Conservation (phyloP, 2,329 filamentous ascomycete genomes). For the Cercospora janseana region DNA sequence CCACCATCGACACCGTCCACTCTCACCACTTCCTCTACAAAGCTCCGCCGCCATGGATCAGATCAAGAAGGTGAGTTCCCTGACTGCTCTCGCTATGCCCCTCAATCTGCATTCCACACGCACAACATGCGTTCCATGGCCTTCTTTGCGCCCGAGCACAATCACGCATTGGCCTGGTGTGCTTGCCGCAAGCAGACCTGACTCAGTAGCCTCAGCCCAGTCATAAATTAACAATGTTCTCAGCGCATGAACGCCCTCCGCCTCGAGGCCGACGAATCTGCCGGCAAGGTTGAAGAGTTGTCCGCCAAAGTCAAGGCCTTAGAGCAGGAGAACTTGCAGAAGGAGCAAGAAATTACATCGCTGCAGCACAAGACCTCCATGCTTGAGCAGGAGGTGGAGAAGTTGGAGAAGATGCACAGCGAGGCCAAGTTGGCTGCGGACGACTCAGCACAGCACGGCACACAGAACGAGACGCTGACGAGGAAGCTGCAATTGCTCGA, state of each 20-base stretch:
- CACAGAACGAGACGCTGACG: conserved; percentile 87
- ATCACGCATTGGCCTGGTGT: not conserved
- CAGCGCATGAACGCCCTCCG: conserved; percentile 96
- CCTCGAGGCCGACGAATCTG: conserved; percentile 84
- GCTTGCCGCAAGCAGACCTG: conserved; percentile 6
- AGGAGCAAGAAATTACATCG: conserved; percentile 98
- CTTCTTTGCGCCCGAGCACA: conserved; percentile 8
- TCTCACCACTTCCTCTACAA: no score
- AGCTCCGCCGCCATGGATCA: conserved; percentile 43
- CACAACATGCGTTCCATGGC: conserved; percentile 8
- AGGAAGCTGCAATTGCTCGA: conserved; percentile 93
- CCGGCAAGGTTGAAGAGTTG: conserved; percentile 80
- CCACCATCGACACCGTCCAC: not conserved
- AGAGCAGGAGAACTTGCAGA: conserved; percentile 91
- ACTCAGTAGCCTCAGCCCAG: no score
- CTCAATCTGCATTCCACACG: conserved; percentile 27
- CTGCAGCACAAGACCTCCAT: conserved; percentile 92
- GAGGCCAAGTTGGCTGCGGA: conserved; percentile 84
- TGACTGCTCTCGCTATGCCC: conserved; percentile 26
- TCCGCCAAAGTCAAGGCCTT: conserved; percentile 81
- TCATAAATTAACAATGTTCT: conserved; percentile 26
- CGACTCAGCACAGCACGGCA: conserved; percentile 77
- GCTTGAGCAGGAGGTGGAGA: conserved; percentile 87
- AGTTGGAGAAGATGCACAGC: conserved; percentile 79
- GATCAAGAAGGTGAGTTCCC: conserved; percentile 43